Percentiles rank a stretch among this genome's conserved stretches.
Conservation (phyloP, 2,329 filamentous ascomycete species). For the Epicoccum sorghinum region DNA sequence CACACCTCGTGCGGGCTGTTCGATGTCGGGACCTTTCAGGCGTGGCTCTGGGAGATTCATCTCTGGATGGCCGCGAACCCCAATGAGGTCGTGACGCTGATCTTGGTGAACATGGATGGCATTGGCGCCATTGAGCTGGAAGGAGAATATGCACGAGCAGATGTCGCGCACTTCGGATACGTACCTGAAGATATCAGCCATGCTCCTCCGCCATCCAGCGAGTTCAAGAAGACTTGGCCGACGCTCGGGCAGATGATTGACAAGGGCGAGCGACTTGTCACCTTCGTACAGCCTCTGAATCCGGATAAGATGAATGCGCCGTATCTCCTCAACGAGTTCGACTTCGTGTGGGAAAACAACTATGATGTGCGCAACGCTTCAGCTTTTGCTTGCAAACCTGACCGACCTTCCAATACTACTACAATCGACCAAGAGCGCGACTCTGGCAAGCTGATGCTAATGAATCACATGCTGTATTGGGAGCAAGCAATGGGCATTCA, state of each 20-base stretch:
- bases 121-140: slow-evolving; percentile 61
- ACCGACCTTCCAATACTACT: slow-evolving; percentile 63
- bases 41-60: slow-evolving; percentile 68
- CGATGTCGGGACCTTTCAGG: slow-evolving; percentile 68
- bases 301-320: slow-evolving; percentile 50
- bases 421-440: slow-evolving; percentile 53
- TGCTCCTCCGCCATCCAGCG: slow-evolving; percentile 54
- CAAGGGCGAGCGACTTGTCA: slow-evolving; percentile 66
- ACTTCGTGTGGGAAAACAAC: slow-evolving; percentile 72
- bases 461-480: slow-evolving; percentile 79
- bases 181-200: slow-evolving; percentile 59
- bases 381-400: slow-evolving; percentile 72
- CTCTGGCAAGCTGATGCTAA: slow-evolving; percentile 67
- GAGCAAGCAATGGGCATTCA: slow-evolving; percentile 48
- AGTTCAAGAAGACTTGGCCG: slow-evolving; percentile 63
- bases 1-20: slow-evolving; percentile 70
- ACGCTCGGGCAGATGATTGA: slow-evolving; percentile 72
- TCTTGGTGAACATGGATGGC: slow-evolving; percentile 71
- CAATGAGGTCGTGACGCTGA: slow-evolving; percentile 73
- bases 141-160: slow-evolving; percentile 50
- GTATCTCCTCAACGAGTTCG: slow-evolving; percentile 66
- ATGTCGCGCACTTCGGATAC: slow-evolving; percentile 54
- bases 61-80: slow-evolving; percentile 70
- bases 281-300: slow-evolving; percentile 65
- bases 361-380: slow-evolving; percentile 66